A percentile compares a stretch with the other conserved stretches of the same genome.
phyloP scores from a whole-genome alignment of 176 grass and related monocot species.

The Musa acuminata region DNA sequence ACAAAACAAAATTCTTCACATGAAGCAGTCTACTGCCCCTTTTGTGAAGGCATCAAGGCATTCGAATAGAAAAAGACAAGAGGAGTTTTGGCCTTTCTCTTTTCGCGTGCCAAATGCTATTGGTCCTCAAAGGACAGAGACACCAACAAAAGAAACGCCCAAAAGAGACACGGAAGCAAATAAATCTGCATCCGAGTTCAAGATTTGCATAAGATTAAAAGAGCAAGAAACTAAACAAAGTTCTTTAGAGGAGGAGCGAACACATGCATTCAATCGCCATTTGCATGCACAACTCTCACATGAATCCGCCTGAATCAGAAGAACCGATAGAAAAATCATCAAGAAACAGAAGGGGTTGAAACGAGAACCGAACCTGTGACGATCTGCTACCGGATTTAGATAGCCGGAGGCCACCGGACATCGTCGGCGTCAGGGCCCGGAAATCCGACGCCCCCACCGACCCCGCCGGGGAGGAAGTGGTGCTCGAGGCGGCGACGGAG shows the following conservation, averaged over 20 bases:
- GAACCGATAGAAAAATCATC: background rate
- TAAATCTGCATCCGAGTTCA: background rate
- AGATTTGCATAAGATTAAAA: background rate
- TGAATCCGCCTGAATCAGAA: background rate
- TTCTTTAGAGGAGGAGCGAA: background rate
- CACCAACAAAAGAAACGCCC: background rate
- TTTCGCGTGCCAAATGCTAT: background rate
- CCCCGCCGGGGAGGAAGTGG: constrained; percentile 9
- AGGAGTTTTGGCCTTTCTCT: background rate
- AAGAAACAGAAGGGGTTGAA: background rate
- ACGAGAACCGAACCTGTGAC: constrained; percentile 44
- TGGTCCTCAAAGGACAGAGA: background rate
- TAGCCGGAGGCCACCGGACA: constrained; percentile 22
- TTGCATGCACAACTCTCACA: background rate
- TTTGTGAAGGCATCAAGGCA: background rate
- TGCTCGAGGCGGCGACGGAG: constrained; percentile 1
- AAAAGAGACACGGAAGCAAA: background rate
- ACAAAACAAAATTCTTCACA: background rate
- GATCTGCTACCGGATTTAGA: constrained; percentile 47
- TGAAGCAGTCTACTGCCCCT: background rate
- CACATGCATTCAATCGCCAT: background rate
- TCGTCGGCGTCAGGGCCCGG: constrained; percentile 11
- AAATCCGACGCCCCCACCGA: constrained; percentile 20
- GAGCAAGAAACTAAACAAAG: background rate
- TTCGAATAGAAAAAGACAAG: background rate